Base-by-base conservation (phyloP, 805 yeast genomes). In the Metahyphopichia silvanorum region DNA sequence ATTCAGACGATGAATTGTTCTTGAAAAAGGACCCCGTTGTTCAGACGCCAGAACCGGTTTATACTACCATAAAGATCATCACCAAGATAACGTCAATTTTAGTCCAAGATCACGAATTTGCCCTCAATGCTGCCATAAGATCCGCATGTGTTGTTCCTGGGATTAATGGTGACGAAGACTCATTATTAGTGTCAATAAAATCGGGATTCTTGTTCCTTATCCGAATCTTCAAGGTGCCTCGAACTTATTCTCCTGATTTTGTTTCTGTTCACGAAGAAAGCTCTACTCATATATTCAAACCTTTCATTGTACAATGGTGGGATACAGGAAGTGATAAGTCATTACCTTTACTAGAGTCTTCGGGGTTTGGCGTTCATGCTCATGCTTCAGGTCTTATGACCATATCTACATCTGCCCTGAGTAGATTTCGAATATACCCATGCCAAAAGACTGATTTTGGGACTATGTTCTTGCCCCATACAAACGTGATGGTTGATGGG, bases 241-340 rank as follows among this genome's bases (percentile, higher is more conserved):
- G 60, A 16, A 21, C 40, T 9, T 44, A 43, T 25, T 32, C 33
- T 9, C 21, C 27, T 3, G 47, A 43, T 14, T 44, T 43, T 25
- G 32, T 33, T 9, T 22, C 27, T 3, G 47, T 43, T 14, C 31
- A 43, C 2, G 38, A 39, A 3, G 19, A 29, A 1, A 19, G 39
- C 8, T 41, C 47, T 2, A 46, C 42, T 13, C 49, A 48, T 19
- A 46, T 61, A 4, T 56, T 46, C 39, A 57, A 56, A 24, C 77
- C 77, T 1, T 67, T 62, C 38, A 65, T 67, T 7, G 73, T 71
- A 0, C 77, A 72, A 40, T 71, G 76, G 76, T 72, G 77, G 77
- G 61, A 55, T 35, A 39, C 49, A 21, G 47, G 47, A 25, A 40
- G 33, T 17, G 19, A 35, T 5, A 22, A 21, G 27, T 22, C 28